A percentile compares a stretch with the other conserved stretches of the same genome.
Evolutionary conservation across 441 rosid species (phyloP).

Genomic region (Populus hybrid): DNA sequence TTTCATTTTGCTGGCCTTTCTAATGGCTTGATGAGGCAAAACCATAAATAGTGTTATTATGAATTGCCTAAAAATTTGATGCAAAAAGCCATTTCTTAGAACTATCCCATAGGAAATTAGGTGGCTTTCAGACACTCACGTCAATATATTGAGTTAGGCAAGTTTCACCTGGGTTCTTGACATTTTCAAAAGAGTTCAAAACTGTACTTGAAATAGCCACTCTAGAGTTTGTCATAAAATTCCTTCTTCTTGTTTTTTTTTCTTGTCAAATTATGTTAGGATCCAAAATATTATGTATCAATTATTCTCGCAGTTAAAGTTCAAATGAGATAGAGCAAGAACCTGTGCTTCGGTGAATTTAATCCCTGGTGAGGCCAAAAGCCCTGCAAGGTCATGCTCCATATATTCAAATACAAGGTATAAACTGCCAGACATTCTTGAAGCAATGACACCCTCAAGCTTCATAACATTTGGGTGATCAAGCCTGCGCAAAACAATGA

Average conservation of each 20-base stretch:
- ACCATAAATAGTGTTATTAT: not conserved
- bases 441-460: slow-evolving; percentile 53
- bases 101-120: not conserved
- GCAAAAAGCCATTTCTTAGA: not conserved
- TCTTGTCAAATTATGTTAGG: not conserved
- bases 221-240: not conserved
- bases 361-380: slow-evolving; percentile 39
- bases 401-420: slow-evolving; percentile 58
- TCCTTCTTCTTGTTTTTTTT: not conserved
- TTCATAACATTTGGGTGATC: slow-evolving; percentile 64
- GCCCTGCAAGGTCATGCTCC: slow-evolving; percentile 66
- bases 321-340: slow-evolving; percentile 1
- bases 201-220: not conserved
- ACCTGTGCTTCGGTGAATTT: slow-evolving; percentile 57
- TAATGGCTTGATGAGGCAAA: not conserved
- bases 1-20: not conserved
- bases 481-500: slow-evolving; percentile 46
- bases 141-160: not conserved
- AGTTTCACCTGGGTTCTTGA: not conserved
- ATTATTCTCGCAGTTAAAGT: not conserved
- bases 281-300: not conserved
- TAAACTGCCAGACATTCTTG: slow-evolving; percentile 49
- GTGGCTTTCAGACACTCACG: not conserved
- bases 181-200: not conserved
- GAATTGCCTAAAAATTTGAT: not conserved